phyloP scores from a whole-genome alignment of 140 eudicot genomes.

The Cichorium intybus region DNA sequence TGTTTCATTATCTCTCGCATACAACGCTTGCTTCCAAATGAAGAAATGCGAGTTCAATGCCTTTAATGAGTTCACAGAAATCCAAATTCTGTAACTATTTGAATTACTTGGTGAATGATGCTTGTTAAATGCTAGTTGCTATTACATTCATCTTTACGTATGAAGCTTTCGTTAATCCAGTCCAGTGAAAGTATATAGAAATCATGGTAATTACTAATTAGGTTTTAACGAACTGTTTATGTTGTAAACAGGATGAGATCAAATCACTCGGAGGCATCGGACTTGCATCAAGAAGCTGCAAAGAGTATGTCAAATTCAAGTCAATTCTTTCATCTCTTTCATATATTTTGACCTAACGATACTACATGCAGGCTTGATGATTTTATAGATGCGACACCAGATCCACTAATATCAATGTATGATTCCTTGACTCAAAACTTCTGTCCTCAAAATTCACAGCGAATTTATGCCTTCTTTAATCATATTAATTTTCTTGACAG shows the following conservation, averaged over 20 bases:
- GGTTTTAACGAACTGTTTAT: not conserved
- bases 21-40: not conserved
- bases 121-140: not conserved
- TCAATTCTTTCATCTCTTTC: not conserved
- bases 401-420: slow-evolving; percentile 11
- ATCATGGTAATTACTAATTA: not conserved
- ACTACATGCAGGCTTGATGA: not conserved
- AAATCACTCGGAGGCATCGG: slow-evolving; percentile 21
- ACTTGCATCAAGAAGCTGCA: slow-evolving; percentile 31
- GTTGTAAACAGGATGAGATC: slow-evolving; percentile 25
- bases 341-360: not conserved
- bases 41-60: not conserved
- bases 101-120: not conserved
- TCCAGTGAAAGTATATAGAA: not conserved
- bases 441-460: not conserved
- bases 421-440: not conserved
- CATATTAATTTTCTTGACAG: not conserved
- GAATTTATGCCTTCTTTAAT: not conserved
- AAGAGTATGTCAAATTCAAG: slow-evolving; percentile 21
- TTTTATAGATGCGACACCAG: slow-evolving; percentile 5
- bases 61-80: not conserved
- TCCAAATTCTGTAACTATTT: not conserved
- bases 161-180: not conserved
- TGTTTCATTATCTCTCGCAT: not conserved
- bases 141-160: not conserved